Evolutionary conservation across 2,329 filamentous ascomycete genomes (phyloP).

Genomic region (Talaromyces sp.): DNA sequence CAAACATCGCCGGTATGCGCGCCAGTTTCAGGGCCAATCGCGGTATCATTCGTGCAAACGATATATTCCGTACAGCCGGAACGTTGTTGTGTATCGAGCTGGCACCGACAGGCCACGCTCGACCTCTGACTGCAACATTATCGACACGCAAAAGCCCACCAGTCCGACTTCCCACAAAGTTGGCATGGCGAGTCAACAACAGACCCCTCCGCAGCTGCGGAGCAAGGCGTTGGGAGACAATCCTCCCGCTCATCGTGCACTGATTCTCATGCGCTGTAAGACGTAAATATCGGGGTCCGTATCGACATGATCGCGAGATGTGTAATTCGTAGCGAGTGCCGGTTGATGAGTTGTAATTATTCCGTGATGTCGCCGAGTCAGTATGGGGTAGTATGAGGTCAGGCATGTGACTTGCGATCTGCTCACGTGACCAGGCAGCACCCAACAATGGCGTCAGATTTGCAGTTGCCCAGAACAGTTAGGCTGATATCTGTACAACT

Average conservation of each 20-base stretch:
- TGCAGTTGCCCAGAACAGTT: conserved; percentile 7
- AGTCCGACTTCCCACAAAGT: conserved; percentile 58
- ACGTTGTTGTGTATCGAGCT: conserved; percentile 77
- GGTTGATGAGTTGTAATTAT: neutral
- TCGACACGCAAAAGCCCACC: conserved; percentile 67
- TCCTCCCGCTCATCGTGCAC: conserved; percentile 65
- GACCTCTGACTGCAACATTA: conserved; percentile 58
- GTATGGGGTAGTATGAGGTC: neutral
- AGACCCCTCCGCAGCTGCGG: conserved; percentile 61
- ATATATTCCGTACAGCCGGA: conserved; percentile 60
- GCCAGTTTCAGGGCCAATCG: conserved; percentile 87
- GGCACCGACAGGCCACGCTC: conserved; percentile 70
- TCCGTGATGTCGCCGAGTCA: conserved; percentile 2
- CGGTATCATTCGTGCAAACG: conserved; percentile 69
- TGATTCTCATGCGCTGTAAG: conserved; percentile 35
- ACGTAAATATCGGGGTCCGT: neutral
- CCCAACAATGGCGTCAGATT: conserved; percentile 8
- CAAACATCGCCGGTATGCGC: conserved; percentile 85
- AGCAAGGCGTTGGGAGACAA: conserved; percentile 68
- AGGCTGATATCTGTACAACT: conserved; percentile 1
- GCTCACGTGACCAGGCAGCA: neutral
- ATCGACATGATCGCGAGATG: conserved; percentile 15
- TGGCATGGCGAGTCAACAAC: conserved; percentile 59
- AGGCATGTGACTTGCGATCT: neutral
- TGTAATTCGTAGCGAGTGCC: neutral